Base-by-base conservation (phyloP, 371 early-diverging fungal species). In the Mortierella sp. region DNA sequence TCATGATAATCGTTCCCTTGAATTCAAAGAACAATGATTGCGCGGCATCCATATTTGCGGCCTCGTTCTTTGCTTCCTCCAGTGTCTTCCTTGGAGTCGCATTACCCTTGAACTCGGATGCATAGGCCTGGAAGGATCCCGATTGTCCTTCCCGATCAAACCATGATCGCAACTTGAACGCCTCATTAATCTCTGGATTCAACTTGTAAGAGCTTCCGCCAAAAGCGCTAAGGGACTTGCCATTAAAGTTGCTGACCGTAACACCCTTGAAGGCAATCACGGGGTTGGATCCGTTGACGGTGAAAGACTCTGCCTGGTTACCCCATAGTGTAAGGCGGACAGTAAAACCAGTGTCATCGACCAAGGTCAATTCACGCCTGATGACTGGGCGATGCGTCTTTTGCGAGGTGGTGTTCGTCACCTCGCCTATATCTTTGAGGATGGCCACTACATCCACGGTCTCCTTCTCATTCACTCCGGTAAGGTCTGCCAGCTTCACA, bases 311-410 rank as follows among this genome's bases (percentile, higher is more conserved):
- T 0, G 98, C 98, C 19, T 85, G 82, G 8, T 81, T 57, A 39
- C 94, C 98, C 98, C 99, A 99, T 45, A 99, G 81, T 9, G 98
- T 97, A 27, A 93, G 50, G 6, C 91, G 84, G 25, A 96, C 88
- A n/a, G 84, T 80, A 54, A 80, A 91, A 16, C 80, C 83, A 22
- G 89, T 85, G 44, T 88, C 84, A 78, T 99, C 99, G 0, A 91
- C 96, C 41, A 98, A 60, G 0, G 80, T 80, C 46, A 98, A 25
- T 6, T 98, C 98, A 49, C 97, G 88, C 79, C 97, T 98, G 55
- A 81, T 79, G 81, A 94, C 92, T 43, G 89, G 88, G 55, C 79
- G 84, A 43, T 89, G 84, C 14, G 90, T 87, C 21, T 84, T 81
- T 73, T 91, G 93, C 28, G 93, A 67, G 13, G 90, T 81, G 31